Evolutionary conservation across 2,329 filamentous ascomycete genomes (phyloP).

Genomic region (Alternaria brassicicola): DNA sequence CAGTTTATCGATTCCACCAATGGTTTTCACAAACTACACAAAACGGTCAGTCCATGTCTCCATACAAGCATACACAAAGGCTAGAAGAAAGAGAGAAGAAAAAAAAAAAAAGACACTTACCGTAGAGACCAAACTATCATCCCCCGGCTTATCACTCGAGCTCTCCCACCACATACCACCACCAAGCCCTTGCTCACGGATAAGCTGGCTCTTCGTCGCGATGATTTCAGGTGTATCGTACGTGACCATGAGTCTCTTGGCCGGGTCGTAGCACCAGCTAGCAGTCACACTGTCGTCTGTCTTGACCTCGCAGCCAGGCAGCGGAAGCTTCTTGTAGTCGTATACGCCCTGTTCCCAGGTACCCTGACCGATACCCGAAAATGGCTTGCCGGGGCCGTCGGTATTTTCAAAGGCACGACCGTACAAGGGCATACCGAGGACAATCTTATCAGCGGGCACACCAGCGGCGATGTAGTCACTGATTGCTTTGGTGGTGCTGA

Average conservation of each 20-base stretch:
- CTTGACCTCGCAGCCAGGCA: slow-evolving; percentile 28
- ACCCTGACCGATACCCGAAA: slow-evolving; percentile 38
- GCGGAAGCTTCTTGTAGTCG: slow-evolving; percentile 46
- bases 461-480: slow-evolving; percentile 41
- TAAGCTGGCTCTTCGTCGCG: slow-evolving; percentile 33
- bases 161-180: slow-evolving; percentile 51
- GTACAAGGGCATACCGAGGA: slow-evolving; percentile 48
- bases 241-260: slow-evolving; percentile 33
- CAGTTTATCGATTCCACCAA: slow-evolving; percentile 62
- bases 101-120: slow-evolving; percentile 19
- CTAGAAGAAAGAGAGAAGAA: neutral
- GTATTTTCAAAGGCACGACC: slow-evolving; percentile 46
- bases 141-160: slow-evolving; percentile 40
- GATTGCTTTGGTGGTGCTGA: slow-evolving; percentile 42
- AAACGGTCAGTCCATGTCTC: slow-evolving; percentile 4
- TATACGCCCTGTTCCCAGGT: slow-evolving; percentile 47
- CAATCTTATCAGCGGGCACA: slow-evolving; percentile 43
- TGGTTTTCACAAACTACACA: slow-evolving; percentile 54
- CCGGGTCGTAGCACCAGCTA: slow-evolving; percentile 42
- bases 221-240: slow-evolving; percentile 46
- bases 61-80: neutral
- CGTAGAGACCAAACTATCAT: slow-evolving; percentile 40
- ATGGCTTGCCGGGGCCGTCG: slow-evolving; percentile 42
- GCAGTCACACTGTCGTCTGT: slow-evolving; percentile 33
- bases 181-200: slow-evolving; percentile 38